Evolutionary conservation across 1,139 yeast genomes (phyloP).

Genomic region (Pichia terricola): DNA sequence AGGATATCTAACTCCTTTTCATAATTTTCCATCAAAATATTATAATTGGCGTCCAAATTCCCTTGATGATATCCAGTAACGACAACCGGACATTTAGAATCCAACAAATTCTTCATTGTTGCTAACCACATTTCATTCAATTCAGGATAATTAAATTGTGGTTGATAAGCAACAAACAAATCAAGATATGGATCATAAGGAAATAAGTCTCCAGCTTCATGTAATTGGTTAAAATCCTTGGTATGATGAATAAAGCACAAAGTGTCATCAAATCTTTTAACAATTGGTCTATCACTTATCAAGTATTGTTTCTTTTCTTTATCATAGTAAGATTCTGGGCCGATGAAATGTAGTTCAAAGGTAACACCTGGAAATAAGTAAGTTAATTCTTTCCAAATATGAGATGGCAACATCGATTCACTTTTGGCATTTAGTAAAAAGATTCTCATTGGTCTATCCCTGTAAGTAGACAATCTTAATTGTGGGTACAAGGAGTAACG

Average conservation of each 20-base stretch:
- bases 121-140: conserved; percentile 71
- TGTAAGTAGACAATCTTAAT: conserved; percentile 45
- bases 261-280: conserved; percentile 66
- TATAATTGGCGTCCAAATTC: conserved; percentile 62
- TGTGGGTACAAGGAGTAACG: conserved; percentile 83
- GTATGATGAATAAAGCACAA: conserved; percentile 76
- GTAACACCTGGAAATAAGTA: conserved; percentile 74
- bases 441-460: conserved; percentile 82
- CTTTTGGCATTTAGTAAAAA: conserved; percentile 88
- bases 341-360: conserved; percentile 84
- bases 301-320: conserved; percentile 46
- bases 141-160: conserved; percentile 77
- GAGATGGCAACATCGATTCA: conserved; percentile 89
- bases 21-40: conserved; percentile 58
- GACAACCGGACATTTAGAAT: conserved; percentile 85
- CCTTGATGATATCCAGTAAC: conserved; percentile 81
- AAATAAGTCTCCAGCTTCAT: conserved; percentile 87
- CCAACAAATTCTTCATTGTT: conserved; percentile 76
- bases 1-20: conserved; percentile 72
- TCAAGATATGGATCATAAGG: conserved; percentile 97
- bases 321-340: conserved; percentile 85
- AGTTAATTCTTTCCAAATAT: conserved; percentile 91
- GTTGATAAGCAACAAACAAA: conserved; percentile 80
- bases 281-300: conserved; percentile 49
- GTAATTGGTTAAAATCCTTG: conserved; percentile 80